These are phyloP conservation scores for Schwanniomyces occidentalis DNA, from an alignment of 805 yeast species.

Conservation along the genomic window DNA sequence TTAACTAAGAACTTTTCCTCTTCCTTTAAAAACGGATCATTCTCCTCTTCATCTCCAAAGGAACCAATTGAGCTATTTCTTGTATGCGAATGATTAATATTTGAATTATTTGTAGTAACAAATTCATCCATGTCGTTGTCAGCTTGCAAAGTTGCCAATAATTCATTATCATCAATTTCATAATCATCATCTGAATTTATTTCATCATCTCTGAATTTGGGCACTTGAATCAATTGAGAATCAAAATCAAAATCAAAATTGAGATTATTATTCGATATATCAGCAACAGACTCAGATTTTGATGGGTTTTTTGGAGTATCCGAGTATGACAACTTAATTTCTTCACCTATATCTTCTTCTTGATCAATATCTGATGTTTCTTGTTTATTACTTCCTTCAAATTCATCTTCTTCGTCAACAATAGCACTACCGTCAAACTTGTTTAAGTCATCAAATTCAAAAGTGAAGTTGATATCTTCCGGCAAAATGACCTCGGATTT, in stretches of 20 bases:
- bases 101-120: slow-evolving; percentile 9
- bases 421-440: slow-evolving; percentile 12
- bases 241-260: slow-evolving; percentile 31
- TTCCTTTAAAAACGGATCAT: slow-evolving; percentile 41
- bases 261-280: slow-evolving; percentile 6
- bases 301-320: slow-evolving; percentile 1
- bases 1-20: slow-evolving; percentile 46
- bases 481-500: slow-evolving; percentile 41
- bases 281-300: no score
- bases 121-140: slow-evolving; percentile 47
- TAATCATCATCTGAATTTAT: slow-evolving; percentile 64
- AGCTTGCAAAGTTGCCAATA: slow-evolving; percentile 47
- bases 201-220: slow-evolving; percentile 50
- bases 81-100: slow-evolving; percentile 9
- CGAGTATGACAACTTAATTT: slow-evolving; percentile 17
- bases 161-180: slow-evolving; percentile 52
- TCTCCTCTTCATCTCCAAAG: slow-evolving; percentile 34
- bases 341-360: slow-evolving; percentile 68
- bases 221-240: slow-evolving; percentile 45
- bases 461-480: slow-evolving; percentile 41
- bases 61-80: slow-evolving; percentile 32
- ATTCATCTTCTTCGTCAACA: slow-evolving; percentile 18
- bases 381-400: slow-evolving; percentile 8
- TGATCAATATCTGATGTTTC: slow-evolving; percentile 20
- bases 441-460: slow-evolving; percentile 39